These are phyloP conservation scores for Cercospora citrullina DNA, from an alignment of 2,329 filamentous ascomycete genomes.

Conservation along the genomic window DNA sequence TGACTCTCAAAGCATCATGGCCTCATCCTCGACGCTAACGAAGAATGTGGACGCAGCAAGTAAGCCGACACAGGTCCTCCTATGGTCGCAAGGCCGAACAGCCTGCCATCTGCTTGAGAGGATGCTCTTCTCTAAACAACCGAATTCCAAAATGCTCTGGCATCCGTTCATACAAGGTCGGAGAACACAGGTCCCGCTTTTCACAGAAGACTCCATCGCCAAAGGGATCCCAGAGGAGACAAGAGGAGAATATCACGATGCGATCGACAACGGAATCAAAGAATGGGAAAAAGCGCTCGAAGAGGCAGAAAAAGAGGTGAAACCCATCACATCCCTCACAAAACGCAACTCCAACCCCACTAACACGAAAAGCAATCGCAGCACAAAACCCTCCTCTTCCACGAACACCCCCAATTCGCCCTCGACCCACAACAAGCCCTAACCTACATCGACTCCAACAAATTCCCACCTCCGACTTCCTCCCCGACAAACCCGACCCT, in stretches of 20 bases:
- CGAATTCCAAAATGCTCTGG: background rate
- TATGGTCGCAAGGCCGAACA: background rate
- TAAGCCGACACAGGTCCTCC: background rate
- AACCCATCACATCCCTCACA: background rate
- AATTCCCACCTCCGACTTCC: background rate
- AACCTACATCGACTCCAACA: background rate
- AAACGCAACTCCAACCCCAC: background rate
- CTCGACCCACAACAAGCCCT: background rate
- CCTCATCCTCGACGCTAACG: background rate
- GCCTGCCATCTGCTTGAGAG: background rate
- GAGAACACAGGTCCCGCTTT: background rate
- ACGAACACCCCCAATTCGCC: constrained; percentile 16
- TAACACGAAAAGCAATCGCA: constrained; percentile 1
- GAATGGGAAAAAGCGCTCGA: background rate
- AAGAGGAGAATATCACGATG: background rate
- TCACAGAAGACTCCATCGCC: background rate
- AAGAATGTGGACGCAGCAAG: background rate
- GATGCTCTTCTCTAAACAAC: background rate
- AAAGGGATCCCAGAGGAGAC: background rate
- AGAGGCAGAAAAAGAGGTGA: background rate
- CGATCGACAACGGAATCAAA: background rate
- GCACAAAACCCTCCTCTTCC: constrained; percentile 9
- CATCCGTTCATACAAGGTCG: background rate
- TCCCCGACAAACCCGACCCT: background rate
- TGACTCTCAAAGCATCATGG: background rate